Percentiles rank a stretch among this genome's conserved stretches.
Evolutionary conservation across 345 rosid species (phyloP).

Genomic region (Psidium friedrichsthalianum): DNA sequence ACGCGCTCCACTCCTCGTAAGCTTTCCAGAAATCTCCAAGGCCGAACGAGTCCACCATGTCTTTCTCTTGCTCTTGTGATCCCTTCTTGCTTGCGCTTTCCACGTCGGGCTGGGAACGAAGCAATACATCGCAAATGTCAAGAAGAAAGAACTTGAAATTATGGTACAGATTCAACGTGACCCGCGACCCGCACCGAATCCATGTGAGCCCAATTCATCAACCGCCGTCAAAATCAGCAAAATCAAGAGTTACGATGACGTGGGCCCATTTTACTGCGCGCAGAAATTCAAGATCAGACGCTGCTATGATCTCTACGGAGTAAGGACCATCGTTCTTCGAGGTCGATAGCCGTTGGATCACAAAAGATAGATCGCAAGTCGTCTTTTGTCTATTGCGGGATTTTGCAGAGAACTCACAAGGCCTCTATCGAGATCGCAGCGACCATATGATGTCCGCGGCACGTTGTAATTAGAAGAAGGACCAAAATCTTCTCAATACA

Average conservation of each 20-base stretch:
- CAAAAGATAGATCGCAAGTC: background rate
- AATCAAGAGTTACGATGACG: background rate
- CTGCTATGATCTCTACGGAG: background rate
- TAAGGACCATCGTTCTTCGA: background rate
- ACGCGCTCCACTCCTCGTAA: slow-evolving; percentile 41
- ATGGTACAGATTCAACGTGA: background rate
- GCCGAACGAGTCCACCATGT: slow-evolving; percentile 2
- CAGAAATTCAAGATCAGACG: background rate
- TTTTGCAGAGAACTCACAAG: background rate
- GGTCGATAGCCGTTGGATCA: background rate
- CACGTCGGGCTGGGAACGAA: background rate
- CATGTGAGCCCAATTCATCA: background rate
- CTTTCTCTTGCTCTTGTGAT: background rate
- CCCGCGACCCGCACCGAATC: background rate
- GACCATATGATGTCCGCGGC: too few species aligned
- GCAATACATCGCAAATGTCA: background rate
- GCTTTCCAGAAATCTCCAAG: slow-evolving; percentile 34
- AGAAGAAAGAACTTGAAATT: background rate
- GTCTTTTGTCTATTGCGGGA: background rate
- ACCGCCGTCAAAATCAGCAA: background rate
- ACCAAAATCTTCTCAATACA: too few species aligned
- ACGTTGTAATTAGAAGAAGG: too few species aligned
- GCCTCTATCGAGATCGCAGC: too few species aligned
- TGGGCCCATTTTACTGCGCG: background rate
- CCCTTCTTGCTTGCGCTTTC: background rate